A percentile compares a stretch with the other conserved stretches of the same genome.
Conservation (phyloP, 331 rosid species). For the Pyrus hybrid region DNA sequence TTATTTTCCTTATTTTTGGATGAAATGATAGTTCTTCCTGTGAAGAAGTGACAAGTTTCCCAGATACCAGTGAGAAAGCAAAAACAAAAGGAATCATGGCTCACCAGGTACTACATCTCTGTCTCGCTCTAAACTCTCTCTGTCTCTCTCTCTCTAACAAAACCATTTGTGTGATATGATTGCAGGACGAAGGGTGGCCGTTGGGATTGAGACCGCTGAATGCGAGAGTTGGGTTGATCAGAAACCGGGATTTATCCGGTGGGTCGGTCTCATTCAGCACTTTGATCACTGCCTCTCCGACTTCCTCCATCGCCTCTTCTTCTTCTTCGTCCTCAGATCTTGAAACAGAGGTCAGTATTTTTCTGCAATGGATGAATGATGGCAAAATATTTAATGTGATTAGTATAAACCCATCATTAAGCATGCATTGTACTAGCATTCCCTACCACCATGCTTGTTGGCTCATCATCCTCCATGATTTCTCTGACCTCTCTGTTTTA, state of each 20-base stretch:
- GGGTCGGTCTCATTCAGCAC: slow-evolving; percentile 69
- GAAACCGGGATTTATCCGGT: slow-evolving; percentile 50
- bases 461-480: not conserved
- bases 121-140: not conserved
- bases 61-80: not conserved
- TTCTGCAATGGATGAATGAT: not conserved
- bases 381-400: not conserved
- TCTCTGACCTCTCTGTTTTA: not conserved
- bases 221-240: slow-evolving; percentile 45
- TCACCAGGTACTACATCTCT: slow-evolving; percentile 16
- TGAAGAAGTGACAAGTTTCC: not conserved
- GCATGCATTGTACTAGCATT: not conserved
- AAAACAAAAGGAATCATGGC: slow-evolving; percentile 29
- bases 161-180: not conserved
- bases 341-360: slow-evolving; percentile 33
- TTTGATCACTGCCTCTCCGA: slow-evolving; percentile 47
- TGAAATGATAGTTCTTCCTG: not conserved
- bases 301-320: slow-evolving; percentile 32
- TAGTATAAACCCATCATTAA: not conserved
- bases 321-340: slow-evolving; percentile 63
- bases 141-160: not conserved
- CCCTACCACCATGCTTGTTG: not conserved
- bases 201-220: slow-evolving; percentile 65
- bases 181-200: slow-evolving; percentile 88
- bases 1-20: not conserved